Conservation (phyloP, 352 stramenopile species). For the Globisporangium solare region DNA sequence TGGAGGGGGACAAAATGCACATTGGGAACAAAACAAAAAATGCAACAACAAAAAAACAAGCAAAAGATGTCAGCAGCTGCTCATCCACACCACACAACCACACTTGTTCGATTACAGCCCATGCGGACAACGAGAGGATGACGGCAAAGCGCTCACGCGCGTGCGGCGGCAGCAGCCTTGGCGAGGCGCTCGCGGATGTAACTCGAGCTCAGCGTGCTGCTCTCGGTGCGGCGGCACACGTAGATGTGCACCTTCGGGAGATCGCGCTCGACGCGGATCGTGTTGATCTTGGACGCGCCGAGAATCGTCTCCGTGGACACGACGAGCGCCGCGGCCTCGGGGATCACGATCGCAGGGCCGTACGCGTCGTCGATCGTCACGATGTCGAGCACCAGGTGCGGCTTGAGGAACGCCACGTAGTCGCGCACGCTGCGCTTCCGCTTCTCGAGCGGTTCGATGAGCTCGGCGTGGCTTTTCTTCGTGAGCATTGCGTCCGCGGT, state of each 20-base stretch:
- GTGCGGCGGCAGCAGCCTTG: slow-evolving; percentile 7
- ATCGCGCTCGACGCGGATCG: slow-evolving; percentile 51
- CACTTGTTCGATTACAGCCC: background rate
- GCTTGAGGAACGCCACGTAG: slow-evolving; percentile 68
- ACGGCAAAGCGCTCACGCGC: background rate
- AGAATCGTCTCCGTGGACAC: slow-evolving; percentile 81
- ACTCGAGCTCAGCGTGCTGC: slow-evolving; percentile 79
- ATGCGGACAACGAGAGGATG: no score
- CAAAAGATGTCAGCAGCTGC: background rate
- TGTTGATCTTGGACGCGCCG: slow-evolving; percentile 83
- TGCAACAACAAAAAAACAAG: background rate
- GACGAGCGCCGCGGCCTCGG: slow-evolving; percentile 65
- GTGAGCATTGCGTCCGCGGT: slow-evolving; percentile 74
- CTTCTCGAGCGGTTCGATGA: slow-evolving; percentile 60
- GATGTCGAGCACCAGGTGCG: slow-evolving; percentile 55
- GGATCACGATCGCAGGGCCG: slow-evolving; percentile 76
- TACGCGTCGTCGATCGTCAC: slow-evolving; percentile 84
- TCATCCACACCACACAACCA: background rate
- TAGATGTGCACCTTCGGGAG: slow-evolving; percentile 66
- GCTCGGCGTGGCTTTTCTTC: slow-evolving; percentile 66
- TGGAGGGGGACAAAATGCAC: background rate
- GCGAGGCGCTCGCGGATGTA: slow-evolving; percentile 75
- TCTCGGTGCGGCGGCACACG: slow-evolving; percentile 76
- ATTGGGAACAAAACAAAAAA: background rate
- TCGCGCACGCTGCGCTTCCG: slow-evolving; percentile 50